These are phyloP conservation scores for Flueggea neowawraea DNA, from an alignment of 441 rosid species.

Conservation along the genomic window DNA sequence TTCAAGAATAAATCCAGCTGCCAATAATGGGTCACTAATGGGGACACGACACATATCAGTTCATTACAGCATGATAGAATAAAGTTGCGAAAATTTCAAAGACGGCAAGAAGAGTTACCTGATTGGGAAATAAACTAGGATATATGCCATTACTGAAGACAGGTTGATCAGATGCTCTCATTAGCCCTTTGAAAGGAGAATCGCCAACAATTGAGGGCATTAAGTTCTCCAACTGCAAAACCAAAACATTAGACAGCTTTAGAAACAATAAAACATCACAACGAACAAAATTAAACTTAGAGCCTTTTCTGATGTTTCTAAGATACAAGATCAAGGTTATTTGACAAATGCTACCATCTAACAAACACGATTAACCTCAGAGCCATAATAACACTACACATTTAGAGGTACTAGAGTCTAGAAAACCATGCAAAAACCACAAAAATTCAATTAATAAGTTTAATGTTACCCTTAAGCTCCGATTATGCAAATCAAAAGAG, in stretches of 20 bases:
- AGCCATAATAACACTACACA: too few species aligned
- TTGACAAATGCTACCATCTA: not conserved
- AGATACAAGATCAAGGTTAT: not conserved
- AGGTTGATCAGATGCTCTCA: constrained; percentile 47
- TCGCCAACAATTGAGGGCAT: constrained; percentile 30
- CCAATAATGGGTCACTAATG: not conserved
- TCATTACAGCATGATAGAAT: not conserved
- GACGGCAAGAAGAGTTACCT: constrained; percentile 43
- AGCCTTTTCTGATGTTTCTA: not conserved
- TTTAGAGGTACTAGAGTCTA: not conserved
- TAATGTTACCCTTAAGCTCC: constrained; percentile 48
- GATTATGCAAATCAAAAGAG: constrained; percentile 25
- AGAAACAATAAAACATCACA: not conserved
- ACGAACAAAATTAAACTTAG: not conserved
- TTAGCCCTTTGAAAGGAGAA: constrained; percentile 41
- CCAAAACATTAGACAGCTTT: constrained; percentile 9
- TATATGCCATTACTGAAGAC: constrained; percentile 43
- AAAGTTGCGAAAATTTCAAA: not conserved
- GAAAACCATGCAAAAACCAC: not conserved
- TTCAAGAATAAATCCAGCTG: constrained; percentile 4
- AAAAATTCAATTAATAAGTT: not conserved
- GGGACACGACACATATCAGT: not conserved
- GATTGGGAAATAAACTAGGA: constrained; percentile 39
- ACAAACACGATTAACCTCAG: too few species aligned
- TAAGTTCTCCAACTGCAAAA: constrained; percentile 45